Percentiles rank a stretch among this genome's conserved stretches.
phyloP scores from a whole-genome alignment of 208 protist species.

The Leishmania guyanensis region DNA sequence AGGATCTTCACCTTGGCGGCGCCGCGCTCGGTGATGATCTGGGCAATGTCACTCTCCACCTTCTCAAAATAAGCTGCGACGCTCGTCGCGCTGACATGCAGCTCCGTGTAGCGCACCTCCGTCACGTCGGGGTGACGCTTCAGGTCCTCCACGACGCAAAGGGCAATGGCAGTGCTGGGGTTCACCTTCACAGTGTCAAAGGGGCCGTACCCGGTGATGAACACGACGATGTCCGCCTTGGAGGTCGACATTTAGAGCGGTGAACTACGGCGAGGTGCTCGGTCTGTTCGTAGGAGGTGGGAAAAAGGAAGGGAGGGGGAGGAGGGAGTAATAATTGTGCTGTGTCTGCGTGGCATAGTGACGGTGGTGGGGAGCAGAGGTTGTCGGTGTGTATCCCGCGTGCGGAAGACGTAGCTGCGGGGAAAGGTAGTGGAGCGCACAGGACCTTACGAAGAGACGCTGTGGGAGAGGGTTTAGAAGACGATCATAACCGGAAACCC shows the following conservation, averaged over 20 bases:
- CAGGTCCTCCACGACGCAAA: conserved; percentile 35
- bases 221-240: conserved; percentile 31
- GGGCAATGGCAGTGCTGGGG: conserved; percentile 51
- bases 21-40: conserved; percentile 23
- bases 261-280: background rate
- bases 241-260: conserved; percentile 3
- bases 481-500: background rate
- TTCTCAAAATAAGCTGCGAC: conserved; percentile 46
- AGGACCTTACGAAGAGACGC: background rate
- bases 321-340: background rate
- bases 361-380: background rate
- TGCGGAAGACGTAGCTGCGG: background rate
- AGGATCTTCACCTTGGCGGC: conserved; percentile 29
- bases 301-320: background rate
- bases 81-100: conserved; percentile 46
- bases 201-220: conserved; percentile 75
- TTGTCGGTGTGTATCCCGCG: too few relatives aligned
- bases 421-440: background rate
- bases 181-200: conserved; percentile 63
- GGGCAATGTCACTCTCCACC: conserved; percentile 35
- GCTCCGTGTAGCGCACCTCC: conserved; percentile 43
- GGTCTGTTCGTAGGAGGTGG: background rate
- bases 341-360: background rate
- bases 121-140: conserved; percentile 12
- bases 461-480: background rate